phyloP scores from a whole-genome alignment of 305 asterid genomes.

The Coffea humblotiana region DNA sequence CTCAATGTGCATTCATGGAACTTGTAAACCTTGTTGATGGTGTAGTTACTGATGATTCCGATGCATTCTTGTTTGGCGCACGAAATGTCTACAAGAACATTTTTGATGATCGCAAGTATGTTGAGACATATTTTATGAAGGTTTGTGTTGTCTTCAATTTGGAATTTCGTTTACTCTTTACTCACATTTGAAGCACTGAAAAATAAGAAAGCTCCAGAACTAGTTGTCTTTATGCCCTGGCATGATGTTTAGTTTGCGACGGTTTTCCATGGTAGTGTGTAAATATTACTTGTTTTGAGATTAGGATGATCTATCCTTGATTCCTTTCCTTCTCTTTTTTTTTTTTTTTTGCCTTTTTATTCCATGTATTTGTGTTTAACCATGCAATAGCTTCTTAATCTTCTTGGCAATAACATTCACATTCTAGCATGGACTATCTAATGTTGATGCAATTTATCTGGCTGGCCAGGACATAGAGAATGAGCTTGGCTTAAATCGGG shows the following conservation, averaged over 20 bases:
- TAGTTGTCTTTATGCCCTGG: not conserved
- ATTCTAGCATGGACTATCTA: not conserved
- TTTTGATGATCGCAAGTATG: constrained; percentile 96
- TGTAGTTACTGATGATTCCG: constrained; percentile 96
- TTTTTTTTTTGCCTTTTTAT: not conserved
- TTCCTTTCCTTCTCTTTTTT: not conserved
- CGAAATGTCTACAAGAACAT: constrained; percentile 89
- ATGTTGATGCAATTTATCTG: constrained; percentile 26
- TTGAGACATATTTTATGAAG: constrained; percentile 96
- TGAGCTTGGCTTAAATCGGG: constrained; percentile 90
- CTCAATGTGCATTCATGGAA: constrained; percentile 97
- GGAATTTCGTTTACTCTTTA: constrained; percentile 1
- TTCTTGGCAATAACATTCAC: not conserved
- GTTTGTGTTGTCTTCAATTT: constrained; percentile 27
- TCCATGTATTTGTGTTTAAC: not conserved
- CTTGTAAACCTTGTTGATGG: constrained; percentile 88
- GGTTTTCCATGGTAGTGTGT: not conserved
- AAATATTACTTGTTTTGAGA: not conserved
- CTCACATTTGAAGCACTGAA: not conserved
- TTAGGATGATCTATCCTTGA: not conserved
- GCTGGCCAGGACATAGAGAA: constrained; percentile 71
- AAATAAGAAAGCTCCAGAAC: not conserved
- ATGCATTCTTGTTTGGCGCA: constrained; percentile 91
- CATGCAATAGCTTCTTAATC: not conserved
- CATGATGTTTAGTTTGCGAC: not conserved